These are phyloP conservation scores for Boeremia lycopersici DNA, from an alignment of 2,329 filamentous ascomycete species.

Conservation along the genomic window DNA sequence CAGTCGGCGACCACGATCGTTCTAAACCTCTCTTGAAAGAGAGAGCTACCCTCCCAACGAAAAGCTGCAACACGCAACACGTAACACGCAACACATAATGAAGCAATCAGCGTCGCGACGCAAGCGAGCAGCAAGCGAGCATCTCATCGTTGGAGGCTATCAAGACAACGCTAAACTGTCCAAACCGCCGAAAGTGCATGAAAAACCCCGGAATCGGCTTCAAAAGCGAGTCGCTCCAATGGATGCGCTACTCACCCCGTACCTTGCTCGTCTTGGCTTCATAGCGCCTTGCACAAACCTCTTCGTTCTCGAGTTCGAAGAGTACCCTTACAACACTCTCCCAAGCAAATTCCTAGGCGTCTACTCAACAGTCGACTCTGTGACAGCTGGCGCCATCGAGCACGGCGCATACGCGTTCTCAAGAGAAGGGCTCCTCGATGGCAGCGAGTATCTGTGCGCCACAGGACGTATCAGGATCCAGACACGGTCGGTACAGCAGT, in stretches of 20 bases:
- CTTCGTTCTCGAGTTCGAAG: slow-evolving; percentile 29
- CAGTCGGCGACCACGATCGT: background rate
- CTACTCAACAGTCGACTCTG: slow-evolving; percentile 27
- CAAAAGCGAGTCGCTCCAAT: slow-evolving; percentile 4
- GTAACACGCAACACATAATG: background rate
- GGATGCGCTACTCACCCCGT: background rate
- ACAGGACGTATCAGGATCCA: slow-evolving; percentile 33
- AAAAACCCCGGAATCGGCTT: slow-evolving; percentile 8
- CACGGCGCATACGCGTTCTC: slow-evolving; percentile 34
- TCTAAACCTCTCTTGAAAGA: too few species aligned
- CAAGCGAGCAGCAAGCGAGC: background rate
- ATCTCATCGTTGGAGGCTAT: background rate
- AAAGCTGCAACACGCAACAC: background rate
- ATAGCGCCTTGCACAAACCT: background rate
- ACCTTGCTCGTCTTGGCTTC: background rate
- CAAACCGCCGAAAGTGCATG: slow-evolving; percentile 17
- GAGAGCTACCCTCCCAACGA: background rate
- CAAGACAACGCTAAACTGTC: slow-evolving; percentile 13
- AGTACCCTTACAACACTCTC: slow-evolving; percentile 27
- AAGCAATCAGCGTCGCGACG: background rate
- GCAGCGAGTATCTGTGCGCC: slow-evolving; percentile 28
- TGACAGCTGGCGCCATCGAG: slow-evolving; percentile 25
- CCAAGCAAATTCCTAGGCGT: slow-evolving; percentile 30
- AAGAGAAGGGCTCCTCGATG: slow-evolving; percentile 28
- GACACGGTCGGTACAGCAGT: slow-evolving; percentile 17